phyloP scores from a whole-genome alignment of 192 early-diverging fungal genomes.

The Gorgonomyces haynaldii region DNA sequence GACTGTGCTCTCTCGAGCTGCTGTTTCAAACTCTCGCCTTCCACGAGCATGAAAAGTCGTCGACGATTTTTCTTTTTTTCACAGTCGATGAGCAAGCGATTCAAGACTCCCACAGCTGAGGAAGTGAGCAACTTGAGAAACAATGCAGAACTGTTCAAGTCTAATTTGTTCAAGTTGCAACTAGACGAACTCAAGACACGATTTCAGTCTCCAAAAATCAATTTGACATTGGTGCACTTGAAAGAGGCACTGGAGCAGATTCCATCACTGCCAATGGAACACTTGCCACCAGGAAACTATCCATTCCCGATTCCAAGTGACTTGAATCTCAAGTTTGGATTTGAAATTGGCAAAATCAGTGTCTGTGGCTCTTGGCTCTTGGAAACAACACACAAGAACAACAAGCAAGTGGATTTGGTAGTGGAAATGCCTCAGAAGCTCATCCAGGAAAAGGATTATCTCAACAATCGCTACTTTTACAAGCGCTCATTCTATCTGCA shows the following conservation, averaged over 20 bases:
- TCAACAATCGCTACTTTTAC: constrained; percentile 91
- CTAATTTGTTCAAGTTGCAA: constrained; percentile 86
- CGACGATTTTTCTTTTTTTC: no score
- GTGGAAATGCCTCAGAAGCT: constrained; percentile 81
- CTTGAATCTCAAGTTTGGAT: constrained; percentile 68
- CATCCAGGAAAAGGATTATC: constrained; percentile 85
- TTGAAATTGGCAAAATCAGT: constrained; percentile 62
- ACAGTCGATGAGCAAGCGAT: no score
- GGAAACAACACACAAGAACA: constrained; percentile 52
- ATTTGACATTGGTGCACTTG: constrained; percentile 52
- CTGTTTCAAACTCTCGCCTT: no score
- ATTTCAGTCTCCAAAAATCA: constrained; percentile 46
- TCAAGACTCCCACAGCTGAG: neutral
- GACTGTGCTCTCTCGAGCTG: no score
- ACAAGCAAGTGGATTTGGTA: constrained; percentile 61
- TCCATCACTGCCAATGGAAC: constrained; percentile 31
- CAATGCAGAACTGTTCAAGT: constrained; percentile 55
- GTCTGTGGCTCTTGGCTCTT: constrained; percentile 83
- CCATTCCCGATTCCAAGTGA: constrained; percentile 55
- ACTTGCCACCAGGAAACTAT: constrained; percentile 18
- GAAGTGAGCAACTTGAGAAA: constrained; percentile 1
- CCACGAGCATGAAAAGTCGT: no score
- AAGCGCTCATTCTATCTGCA: constrained; percentile 90
- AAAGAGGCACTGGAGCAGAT: constrained; percentile 58
- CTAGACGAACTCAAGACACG: constrained; percentile 61